Evolutionary conservation across 768 basidiomycete species (phyloP).

Genomic region (Kwoniella sp.): DNA sequence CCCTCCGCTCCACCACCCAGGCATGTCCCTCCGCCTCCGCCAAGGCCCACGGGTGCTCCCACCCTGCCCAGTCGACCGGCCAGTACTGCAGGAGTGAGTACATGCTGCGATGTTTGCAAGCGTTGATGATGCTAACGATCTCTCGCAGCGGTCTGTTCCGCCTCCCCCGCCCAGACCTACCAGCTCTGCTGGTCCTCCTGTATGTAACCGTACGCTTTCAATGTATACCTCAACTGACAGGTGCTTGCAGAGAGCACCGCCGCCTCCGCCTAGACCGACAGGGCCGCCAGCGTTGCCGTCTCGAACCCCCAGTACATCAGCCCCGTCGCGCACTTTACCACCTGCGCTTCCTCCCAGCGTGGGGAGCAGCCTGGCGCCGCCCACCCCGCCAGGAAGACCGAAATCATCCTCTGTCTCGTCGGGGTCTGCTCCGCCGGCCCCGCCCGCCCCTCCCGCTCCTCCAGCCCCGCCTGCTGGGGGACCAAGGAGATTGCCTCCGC

Average conservation of each 20-base stretch:
- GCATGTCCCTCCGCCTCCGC: background rate
- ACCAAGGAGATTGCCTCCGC: constrained; percentile 22
- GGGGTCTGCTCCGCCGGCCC: constrained; percentile 20
- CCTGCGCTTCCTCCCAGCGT: constrained; percentile 16
- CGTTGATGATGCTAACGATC: background rate
- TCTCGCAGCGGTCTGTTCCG: constrained; percentile 9
- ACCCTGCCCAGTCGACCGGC: no score
- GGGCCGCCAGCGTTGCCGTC: constrained; percentile 30
- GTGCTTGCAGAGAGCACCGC: constrained; percentile 18
- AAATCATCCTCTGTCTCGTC: constrained; percentile 15
- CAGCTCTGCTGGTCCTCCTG: constrained; percentile 8
- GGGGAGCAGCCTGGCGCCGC: constrained; percentile 8
- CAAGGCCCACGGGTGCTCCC: no score
- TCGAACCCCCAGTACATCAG: constrained; percentile 42
- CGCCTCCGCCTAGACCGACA: constrained; percentile 33
- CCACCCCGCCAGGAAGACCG: constrained; percentile 14
- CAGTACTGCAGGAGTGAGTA: no score
- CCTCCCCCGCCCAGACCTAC: constrained; percentile 19
- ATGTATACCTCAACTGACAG: background rate
- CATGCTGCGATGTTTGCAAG: no score
- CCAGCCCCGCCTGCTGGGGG: constrained; percentile 20
- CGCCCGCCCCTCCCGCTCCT: constrained; percentile 22
- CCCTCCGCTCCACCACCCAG: no score
- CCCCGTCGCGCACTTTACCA: constrained; percentile 24
- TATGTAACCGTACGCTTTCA: background rate